phyloP scores from a whole-genome alignment of 805 yeast species.

The Metschnikowia cerradonensis region DNA sequence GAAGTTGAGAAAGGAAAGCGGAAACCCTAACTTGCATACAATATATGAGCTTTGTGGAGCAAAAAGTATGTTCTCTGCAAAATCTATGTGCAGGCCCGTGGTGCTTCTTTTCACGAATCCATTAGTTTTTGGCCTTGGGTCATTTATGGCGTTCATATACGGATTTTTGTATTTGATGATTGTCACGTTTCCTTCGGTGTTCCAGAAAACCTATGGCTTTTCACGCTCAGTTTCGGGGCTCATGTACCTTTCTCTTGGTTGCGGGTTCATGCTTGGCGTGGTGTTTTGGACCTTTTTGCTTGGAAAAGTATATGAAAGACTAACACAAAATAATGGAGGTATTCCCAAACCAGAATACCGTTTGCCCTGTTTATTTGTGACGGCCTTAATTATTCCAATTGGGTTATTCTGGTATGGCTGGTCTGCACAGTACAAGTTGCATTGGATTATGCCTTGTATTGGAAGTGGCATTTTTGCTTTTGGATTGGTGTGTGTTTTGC shows the following conservation, averaged over 20 bases:
- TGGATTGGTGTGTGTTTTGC: constrained; percentile 36
- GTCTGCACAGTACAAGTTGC: constrained; percentile 33
- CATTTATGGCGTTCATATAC: constrained; percentile 40
- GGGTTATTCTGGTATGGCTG: constrained; percentile 41
- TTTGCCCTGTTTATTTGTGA: constrained; percentile 33
- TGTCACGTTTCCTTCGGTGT: constrained; percentile 36
- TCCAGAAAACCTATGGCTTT: constrained; percentile 29
- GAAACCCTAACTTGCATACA: constrained; percentile 35
- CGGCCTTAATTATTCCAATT: constrained; percentile 31
- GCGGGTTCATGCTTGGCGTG: constrained; percentile 33
- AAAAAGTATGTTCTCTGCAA: constrained; percentile 19
- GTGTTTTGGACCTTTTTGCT: constrained; percentile 28
- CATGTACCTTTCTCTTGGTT: constrained; percentile 39
- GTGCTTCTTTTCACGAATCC: constrained; percentile 33
- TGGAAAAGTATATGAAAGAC: constrained; percentile 22
- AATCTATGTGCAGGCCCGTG: constrained; percentile 31
- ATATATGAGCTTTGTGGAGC: constrained; percentile 33
- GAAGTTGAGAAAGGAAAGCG: constrained; percentile 28
- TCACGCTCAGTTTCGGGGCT: constrained; percentile 29
- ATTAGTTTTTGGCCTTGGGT: constrained; percentile 37
- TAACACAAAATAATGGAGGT: constrained; percentile 28
- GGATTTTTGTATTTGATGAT: constrained; percentile 42
- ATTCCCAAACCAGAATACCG: constrained; percentile 36
- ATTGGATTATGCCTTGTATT: constrained; percentile 37
- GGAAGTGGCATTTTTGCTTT: constrained; percentile 37